A percentile compares a stretch with the other conserved stretches of the same genome.
These are phyloP conservation scores for Camellia sinensis DNA, from an alignment of 148 eudicot species.

Conservation along the genomic window DNA sequence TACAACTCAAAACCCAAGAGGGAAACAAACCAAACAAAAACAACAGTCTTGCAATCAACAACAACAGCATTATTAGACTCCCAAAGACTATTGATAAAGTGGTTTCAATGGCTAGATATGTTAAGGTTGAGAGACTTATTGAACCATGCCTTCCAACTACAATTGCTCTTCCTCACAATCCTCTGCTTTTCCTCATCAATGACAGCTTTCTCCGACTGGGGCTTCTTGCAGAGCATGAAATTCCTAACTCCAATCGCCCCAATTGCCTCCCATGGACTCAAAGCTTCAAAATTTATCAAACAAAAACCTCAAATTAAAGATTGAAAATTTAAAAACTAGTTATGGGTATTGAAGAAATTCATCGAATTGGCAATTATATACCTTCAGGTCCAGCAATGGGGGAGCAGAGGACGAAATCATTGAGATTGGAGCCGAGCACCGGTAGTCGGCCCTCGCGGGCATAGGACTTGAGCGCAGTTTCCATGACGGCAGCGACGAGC, in stretches of 20 bases:
- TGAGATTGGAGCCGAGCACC: slow-evolving; percentile 34
- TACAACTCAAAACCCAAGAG: not conserved
- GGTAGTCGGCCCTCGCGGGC: slow-evolving; percentile 55
- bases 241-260: slow-evolving; percentile 45
- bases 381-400: slow-evolving; percentile 39
- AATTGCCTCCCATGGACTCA: slow-evolving; percentile 48
- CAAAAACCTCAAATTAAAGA: not conserved
- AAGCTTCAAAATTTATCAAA: slow-evolving; percentile 22
- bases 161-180: slow-evolving; percentile 39
- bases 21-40: not conserved
- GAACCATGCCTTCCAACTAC: slow-evolving; percentile 81
- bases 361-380: slow-evolving; percentile 5
- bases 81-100: not conserved
- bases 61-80: not conserved
- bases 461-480: slow-evolving; percentile 35
- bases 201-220: slow-evolving; percentile 23
- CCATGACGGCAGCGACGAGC: slow-evolving; percentile 28
- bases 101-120: slow-evolving; percentile 56
- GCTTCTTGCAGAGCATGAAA: slow-evolving; percentile 60
- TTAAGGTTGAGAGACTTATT: slow-evolving; percentile 60
- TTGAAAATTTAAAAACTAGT: not conserved
- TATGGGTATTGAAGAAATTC: not conserved
- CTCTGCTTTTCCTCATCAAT: slow-evolving; percentile 23
- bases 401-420: slow-evolving; percentile 36
- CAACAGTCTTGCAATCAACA: not conserved